Percentiles rank a stretch among this genome's conserved stretches.
These are phyloP conservation scores for Calonectria pseudoreteaudii DNA, from an alignment of 2,329 filamentous ascomycete genomes.

Conservation along the genomic window DNA sequence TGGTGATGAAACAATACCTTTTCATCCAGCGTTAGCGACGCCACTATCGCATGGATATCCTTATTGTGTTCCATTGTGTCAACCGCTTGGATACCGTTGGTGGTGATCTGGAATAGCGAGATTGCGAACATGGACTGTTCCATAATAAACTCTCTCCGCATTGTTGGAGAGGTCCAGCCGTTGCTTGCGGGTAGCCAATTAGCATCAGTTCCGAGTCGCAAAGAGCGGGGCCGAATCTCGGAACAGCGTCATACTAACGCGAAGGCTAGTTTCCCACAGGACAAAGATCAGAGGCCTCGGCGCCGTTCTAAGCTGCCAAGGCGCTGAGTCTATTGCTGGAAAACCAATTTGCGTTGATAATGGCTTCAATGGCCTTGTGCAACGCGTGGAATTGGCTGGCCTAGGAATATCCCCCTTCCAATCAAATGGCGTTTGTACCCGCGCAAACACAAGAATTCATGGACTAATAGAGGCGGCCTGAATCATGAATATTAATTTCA, in stretches of 20 bases:
- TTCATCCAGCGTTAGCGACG: conserved; percentile 29
- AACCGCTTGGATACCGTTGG: not conserved
- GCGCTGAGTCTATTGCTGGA: not conserved
- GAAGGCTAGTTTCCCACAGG: not conserved
- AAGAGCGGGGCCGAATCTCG: not conserved
- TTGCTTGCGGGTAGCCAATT: not conserved
- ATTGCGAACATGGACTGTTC: not conserved
- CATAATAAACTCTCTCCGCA: not conserved
- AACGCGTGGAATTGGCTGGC: not conserved
- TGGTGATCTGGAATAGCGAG: not conserved
- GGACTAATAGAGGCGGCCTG: fast-evolving
- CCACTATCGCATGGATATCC: conserved; percentile 4
- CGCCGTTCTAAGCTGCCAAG: not conserved
- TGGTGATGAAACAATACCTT: conserved; percentile 20
- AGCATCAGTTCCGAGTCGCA: not conserved
- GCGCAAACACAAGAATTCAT: not conserved
- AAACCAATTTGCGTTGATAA: not conserved
- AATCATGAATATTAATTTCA: not conserved
- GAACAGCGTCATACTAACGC: not conserved
- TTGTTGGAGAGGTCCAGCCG: not conserved
- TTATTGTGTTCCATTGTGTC: not conserved
- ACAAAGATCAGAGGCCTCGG: not conserved
- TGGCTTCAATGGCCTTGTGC: no score
- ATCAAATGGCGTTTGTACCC: not conserved
- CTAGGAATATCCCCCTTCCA: not conserved